Percentiles rank a stretch among this genome's conserved stretches.
phyloP scores from a whole-genome alignment of 192 early-diverging fungal species.

The Jimgerdemannia lactiflua region DNA sequence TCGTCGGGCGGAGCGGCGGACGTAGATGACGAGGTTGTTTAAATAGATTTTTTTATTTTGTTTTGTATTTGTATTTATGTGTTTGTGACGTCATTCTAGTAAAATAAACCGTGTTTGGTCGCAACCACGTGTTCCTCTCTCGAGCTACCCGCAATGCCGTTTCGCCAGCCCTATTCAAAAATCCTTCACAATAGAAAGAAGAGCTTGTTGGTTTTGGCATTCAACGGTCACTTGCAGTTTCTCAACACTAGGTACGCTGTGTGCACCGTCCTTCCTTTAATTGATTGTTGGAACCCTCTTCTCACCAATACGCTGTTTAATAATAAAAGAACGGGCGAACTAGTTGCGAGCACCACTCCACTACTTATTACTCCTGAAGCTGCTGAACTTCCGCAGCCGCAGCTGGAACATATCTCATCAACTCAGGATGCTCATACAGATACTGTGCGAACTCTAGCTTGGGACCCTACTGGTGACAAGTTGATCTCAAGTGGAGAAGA shows the following conservation, averaged over 20 bases:
- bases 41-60: neutral
- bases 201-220: neutral
- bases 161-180: neutral
- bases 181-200: neutral
- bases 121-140: too few species aligned
- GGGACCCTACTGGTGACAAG: neutral
- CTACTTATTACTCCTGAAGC: neutral
- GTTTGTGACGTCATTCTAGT: neutral
- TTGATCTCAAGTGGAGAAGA: slow-evolving; percentile 49
- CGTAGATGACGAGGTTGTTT: neutral
- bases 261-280: neutral
- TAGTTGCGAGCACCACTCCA: neutral
- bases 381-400: neutral
- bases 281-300: neutral
- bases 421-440: neutral
- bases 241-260: neutral
- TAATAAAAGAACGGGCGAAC: neutral
- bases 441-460: neutral
- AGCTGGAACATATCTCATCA: neutral
- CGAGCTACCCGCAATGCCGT: neutral
- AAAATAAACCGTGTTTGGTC: too few species aligned
- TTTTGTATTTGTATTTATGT: neutral
- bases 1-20: neutral
- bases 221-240: neutral
- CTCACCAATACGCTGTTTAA: neutral